These are phyloP conservation scores for Kurtzmaniella quercitrusa DNA, from an alignment of 1,139 yeast species.

Conservation along the genomic window DNA sequence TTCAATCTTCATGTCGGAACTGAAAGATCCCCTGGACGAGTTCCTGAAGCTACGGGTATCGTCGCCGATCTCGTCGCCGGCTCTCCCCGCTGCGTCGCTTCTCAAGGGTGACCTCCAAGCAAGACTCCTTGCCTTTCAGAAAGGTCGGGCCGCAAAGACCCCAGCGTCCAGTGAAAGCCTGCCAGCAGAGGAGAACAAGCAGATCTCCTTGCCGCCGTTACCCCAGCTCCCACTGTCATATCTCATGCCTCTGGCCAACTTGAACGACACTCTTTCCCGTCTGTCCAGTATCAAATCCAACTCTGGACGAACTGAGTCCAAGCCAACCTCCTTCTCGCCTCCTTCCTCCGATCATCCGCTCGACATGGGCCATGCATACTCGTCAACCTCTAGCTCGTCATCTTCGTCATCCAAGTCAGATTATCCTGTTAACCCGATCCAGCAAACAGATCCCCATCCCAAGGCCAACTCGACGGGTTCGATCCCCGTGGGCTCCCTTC, in stretches of 20 bases:
- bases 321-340: slow-evolving; percentile 6
- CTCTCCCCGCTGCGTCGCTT: slow-evolving; percentile 17
- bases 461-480: background rate
- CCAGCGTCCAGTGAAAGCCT: slow-evolving; percentile 4
- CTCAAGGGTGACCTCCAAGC: slow-evolving; percentile 70
- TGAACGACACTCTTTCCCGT: slow-evolving; percentile 2
- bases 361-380: slow-evolving; percentile 9
- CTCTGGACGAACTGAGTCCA: background rate
- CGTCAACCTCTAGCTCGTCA: background rate
- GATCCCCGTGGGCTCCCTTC: background rate
- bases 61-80: slow-evolving; percentile 7
- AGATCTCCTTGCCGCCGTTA: slow-evolving; percentile 26
- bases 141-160: slow-evolving; percentile 36
- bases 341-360: slow-evolving; percentile 11
- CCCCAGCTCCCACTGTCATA: slow-evolving; percentile 13
- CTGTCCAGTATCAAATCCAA: slow-evolving; percentile 11
- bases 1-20: slow-evolving; percentile 3
- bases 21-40: slow-evolving; percentile 5
- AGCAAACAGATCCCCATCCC: background rate
- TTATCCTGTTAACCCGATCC: background rate
- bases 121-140: slow-evolving; percentile 69
- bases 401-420: background rate
- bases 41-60: slow-evolving; percentile 4
- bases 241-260: slow-evolving; percentile 3
- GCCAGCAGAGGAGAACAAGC: slow-evolving; percentile 7